These are phyloP conservation scores for Dioscorea cayenensis DNA, from an alignment of 116 monocot genomes.

Conservation along the genomic window DNA sequence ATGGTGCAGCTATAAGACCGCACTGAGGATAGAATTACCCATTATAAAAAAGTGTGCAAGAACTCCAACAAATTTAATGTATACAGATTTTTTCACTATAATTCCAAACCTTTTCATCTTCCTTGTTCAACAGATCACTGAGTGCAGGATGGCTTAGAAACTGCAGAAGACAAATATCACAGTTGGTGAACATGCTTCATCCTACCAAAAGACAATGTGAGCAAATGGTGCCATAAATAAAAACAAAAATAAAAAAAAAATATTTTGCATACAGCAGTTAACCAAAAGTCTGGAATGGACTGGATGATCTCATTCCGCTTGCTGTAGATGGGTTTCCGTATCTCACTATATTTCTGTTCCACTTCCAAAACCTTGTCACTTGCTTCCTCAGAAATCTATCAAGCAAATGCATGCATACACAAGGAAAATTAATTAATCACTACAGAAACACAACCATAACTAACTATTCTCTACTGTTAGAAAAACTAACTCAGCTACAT, in stretches of 20 bases:
- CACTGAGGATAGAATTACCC: too few species aligned
- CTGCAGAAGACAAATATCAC: conserved; percentile 9
- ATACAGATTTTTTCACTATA: too few species aligned
- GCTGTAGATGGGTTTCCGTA: conserved; percentile 35
- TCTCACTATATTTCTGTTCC: conserved; percentile 42
- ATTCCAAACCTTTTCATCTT: conserved; percentile 39
- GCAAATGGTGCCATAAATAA: background rate
- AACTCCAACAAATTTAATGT: too few species aligned
- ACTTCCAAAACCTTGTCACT: conserved; percentile 43
- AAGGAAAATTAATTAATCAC: background rate
- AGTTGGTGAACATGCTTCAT: background rate
- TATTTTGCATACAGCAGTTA: conserved; percentile 28
- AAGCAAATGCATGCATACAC: background rate
- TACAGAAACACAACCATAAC: background rate
- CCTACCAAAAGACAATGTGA: background rate
- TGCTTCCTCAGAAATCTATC: conserved; percentile 37
- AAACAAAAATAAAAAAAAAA: background rate
- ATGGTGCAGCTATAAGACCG: too few species aligned
- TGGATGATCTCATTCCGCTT: conserved; percentile 33
- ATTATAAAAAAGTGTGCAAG: too few species aligned
- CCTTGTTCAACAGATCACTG: conserved; percentile 28
- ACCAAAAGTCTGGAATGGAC: conserved; percentile 40
- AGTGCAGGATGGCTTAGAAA: conserved; percentile 57
- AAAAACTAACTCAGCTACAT: background rate
- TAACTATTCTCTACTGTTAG: background rate